A percentile compares a stretch with the other conserved stretches of the same genome.
Evolutionary conservation across 768 basidiomycete species (phyloP).

Genomic region (Macrolepiota fuliginosa): DNA sequence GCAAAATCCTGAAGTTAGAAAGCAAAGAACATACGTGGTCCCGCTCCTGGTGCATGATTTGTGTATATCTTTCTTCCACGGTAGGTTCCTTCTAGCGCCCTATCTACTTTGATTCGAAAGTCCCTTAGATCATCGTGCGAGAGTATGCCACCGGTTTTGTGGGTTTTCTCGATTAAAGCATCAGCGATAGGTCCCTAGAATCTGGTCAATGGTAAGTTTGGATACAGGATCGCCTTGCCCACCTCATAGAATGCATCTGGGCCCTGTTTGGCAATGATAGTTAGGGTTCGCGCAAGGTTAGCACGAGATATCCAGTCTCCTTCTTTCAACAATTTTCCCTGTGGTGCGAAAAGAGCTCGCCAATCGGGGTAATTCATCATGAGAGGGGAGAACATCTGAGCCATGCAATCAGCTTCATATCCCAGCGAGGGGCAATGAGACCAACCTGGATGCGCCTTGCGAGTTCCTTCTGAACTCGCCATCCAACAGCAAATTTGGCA

Average conservation of each 20-base stretch:
- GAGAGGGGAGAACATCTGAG: slow-evolving; percentile 41
- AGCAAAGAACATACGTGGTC: slow-evolving; percentile 49
- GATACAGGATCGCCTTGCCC: slow-evolving; percentile 14
- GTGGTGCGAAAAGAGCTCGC: slow-evolving; percentile 79
- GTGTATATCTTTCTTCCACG: slow-evolving; percentile 80
- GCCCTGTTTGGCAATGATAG: slow-evolving; percentile 71
- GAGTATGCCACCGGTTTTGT: slow-evolving; percentile 75
- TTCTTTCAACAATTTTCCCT: slow-evolving; percentile 64
- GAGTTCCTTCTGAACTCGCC: slow-evolving; percentile 78
- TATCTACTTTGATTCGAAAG: slow-evolving; percentile 68
- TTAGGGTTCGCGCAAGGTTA: slow-evolving; percentile 77
- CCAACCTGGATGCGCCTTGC: slow-evolving; percentile 53
- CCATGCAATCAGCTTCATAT: neutral
- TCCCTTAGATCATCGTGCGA: slow-evolving; percentile 68
- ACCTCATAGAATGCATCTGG: slow-evolving; percentile 82
- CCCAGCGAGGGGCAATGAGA: neutral
- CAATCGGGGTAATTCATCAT: slow-evolving; percentile 74
- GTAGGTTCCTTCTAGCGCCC: slow-evolving; percentile 78
- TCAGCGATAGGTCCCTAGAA: slow-evolving; percentile 77
- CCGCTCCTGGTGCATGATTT: slow-evolving; percentile 80
- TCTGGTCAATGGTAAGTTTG: slow-evolving; percentile 14
- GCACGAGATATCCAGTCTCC: slow-evolving; percentile 73
- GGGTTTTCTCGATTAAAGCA: slow-evolving; percentile 69
- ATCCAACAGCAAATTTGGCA: slow-evolving; percentile 71
- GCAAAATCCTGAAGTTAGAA: neutral